A percentile compares a stretch with the other conserved stretches of the same genome.
Conservation (phyloP, 768 basidiomycete genomes). For the Pisolithus sp. region DNA sequence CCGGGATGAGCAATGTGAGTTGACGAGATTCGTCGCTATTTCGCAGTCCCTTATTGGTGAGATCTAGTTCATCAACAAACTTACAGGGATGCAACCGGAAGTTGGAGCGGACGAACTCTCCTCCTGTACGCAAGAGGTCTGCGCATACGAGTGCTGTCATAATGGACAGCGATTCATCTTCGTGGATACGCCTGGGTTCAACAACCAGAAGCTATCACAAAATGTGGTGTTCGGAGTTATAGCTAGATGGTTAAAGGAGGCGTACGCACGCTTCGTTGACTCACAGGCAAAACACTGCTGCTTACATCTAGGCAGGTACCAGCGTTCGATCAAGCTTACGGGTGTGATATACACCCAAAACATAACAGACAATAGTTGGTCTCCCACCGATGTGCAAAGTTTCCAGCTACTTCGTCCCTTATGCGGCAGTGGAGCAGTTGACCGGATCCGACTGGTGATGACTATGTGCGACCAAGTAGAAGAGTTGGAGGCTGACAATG, state of each 20-base stretch:
- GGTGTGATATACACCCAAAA: neutral
- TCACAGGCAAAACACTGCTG: neutral
- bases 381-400: neutral
- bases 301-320: neutral
- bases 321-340: neutral
- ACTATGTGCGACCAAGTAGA: neutral
- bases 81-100: neutral
- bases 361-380: neutral
- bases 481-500: neutral
- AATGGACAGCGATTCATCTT: neutral
- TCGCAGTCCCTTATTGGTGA: neutral
- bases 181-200: neutral
- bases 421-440: neutral
- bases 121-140: neutral
- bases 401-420: neutral
- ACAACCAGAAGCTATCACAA: neutral
- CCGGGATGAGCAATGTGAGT: too few relatives aligned
- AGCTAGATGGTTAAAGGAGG: neutral
- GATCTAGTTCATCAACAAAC: neutral
- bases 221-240: neutral
- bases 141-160: neutral
- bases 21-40: too few relatives aligned
- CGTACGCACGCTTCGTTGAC: neutral
- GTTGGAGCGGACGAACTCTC: neutral
- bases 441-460: neutral